Conservation (phyloP, 768 basidiomycete genomes). For the Auricularia cornea region DNA sequence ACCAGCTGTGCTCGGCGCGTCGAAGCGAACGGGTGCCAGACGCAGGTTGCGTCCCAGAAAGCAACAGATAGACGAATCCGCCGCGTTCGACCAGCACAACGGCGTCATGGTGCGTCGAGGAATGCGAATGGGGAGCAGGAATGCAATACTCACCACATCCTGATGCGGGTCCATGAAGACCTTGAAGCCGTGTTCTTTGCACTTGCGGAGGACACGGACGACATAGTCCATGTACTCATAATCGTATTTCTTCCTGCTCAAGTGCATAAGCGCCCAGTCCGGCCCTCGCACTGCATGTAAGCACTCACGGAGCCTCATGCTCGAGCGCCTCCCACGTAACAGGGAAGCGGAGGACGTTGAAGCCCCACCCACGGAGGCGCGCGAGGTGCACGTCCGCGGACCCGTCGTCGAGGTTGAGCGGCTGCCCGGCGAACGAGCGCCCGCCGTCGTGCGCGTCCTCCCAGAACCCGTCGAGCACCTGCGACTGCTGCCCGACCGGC, state of each 20-base stretch:
- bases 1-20: too few species aligned
- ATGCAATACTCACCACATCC: conserved; percentile 71
- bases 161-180: conserved; percentile 96
- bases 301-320: conserved; percentile 87
- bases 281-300: background rate
- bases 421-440: conserved; percentile 64
- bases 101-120: too few species aligned
- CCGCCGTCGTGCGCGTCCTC: conserved; percentile 56
- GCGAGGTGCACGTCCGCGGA: conserved; percentile 79
- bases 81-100: too few species aligned
- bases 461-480: conserved; percentile 73
- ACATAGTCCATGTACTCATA: conserved; percentile 89
- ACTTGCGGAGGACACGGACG: conserved; percentile 77
- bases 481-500: conserved; percentile 61
- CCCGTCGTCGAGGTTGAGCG: conserved; percentile 77
- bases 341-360: conserved; percentile 72
- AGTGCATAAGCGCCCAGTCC: conserved; percentile 6
- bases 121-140: too few species aligned
- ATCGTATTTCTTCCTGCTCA: conserved; percentile 77
- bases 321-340: conserved; percentile 96
- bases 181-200: conserved; percentile 85
- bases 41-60: too few species aligned
- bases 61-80: too few species aligned
- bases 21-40: too few species aligned
- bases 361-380: conserved; percentile 88